Conservation (phyloP, 2,329 filamentous ascomycete genomes). For the Furcasterigmium furcatum region DNA sequence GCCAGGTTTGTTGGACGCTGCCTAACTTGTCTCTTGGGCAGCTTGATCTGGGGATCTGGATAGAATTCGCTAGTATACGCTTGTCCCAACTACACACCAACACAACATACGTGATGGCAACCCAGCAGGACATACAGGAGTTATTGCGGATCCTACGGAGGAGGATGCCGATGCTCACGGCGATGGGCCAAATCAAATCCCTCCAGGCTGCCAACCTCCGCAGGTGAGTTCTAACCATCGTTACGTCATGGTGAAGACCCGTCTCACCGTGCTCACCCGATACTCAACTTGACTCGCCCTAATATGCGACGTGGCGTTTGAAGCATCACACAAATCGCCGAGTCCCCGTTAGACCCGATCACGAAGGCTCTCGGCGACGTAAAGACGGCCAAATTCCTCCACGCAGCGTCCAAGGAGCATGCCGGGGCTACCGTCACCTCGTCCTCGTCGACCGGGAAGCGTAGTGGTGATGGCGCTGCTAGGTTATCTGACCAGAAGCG, state of each 20-base stretch:
- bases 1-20: background rate
- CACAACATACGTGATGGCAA: slow-evolving; percentile 51
- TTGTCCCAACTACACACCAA: no score
- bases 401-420: slow-evolving; percentile 47
- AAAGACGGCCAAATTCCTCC: slow-evolving; percentile 47
- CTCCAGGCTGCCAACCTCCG: slow-evolving; percentile 52
- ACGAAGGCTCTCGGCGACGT: slow-evolving; percentile 43
- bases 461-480: background rate
- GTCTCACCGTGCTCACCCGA: no score
- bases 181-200: slow-evolving; percentile 55
- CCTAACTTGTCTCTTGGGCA: background rate
- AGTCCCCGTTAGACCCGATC: slow-evolving; percentile 39
- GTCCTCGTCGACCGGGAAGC: background rate
- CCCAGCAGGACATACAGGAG: slow-evolving; percentile 58
- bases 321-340: slow-evolving; percentile 54
- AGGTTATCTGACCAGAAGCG: slow-evolving; percentile 5
- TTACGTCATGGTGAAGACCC: background rate
- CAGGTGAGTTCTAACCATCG: slow-evolving; percentile 41
- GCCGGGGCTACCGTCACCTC: background rate
- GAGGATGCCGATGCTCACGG: slow-evolving; percentile 57
- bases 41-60: no score
- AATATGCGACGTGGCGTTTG: background rate
- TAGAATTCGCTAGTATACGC: no score
- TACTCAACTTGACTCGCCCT: no score
- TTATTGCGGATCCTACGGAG: slow-evolving; percentile 54